Evolutionary conservation across 2,329 filamentous ascomycete species (phyloP).

Genomic region (Leptosphaerulina australis): DNA sequence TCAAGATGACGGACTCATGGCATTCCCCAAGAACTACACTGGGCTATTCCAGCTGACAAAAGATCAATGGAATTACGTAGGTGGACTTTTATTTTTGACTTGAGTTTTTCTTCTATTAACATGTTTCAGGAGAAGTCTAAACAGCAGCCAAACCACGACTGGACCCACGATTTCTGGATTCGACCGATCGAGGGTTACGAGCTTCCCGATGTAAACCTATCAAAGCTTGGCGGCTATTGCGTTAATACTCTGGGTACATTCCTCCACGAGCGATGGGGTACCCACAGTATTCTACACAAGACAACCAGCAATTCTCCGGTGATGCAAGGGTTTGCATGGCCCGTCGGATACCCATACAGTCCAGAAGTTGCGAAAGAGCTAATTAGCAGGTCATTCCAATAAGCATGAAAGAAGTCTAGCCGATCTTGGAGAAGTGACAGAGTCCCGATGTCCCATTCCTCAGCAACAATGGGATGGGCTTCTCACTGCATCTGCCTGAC

Average conservation of each 20-base stretch:
- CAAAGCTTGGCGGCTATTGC: constrained; percentile 1
- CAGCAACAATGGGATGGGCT: no score
- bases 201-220: neutral
- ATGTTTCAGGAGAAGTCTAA: constrained; percentile 1
- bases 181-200: neutral
- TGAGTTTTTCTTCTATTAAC: neutral
- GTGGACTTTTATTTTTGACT: neutral
- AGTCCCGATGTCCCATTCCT: no score
- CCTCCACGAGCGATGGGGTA: constrained; percentile 3
- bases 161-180: constrained; percentile 9
- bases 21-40: constrained; percentile 27
- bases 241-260: neutral
- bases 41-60: constrained; percentile 23
- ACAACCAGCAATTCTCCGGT: neutral
- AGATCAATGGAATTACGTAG: constrained; percentile 30
- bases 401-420: no score
- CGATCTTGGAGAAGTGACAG: neutral
- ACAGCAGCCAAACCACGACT: neutral
- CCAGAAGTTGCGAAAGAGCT: neutral
- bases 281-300: neutral
- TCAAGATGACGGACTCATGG: constrained; percentile 21
- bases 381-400: neutral
- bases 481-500: no score
- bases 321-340: neutral
- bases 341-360: constrained; percentile 1